These are phyloP conservation scores for Botrytis medusae DNA, from an alignment of 2,329 filamentous ascomycete species.

Conservation along the genomic window DNA sequence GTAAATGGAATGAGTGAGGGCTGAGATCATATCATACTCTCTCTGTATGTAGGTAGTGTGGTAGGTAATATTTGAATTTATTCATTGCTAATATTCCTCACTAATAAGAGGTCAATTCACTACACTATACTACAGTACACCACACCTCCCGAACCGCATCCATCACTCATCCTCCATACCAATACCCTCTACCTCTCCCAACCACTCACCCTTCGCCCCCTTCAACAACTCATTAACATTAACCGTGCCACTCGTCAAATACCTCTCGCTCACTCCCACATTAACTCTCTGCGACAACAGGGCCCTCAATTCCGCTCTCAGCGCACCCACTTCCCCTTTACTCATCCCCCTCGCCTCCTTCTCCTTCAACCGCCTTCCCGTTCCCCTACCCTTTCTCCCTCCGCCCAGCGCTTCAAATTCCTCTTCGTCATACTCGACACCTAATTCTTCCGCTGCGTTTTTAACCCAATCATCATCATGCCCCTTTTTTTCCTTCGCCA, in stretches of 20 bases:
- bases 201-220: conserved; percentile 56
- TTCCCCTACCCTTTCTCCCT: conserved; percentile 65
- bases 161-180: conserved; percentile 36
- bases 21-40: background rate
- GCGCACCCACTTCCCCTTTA: conserved; percentile 69
- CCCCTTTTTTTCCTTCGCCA: conserved; percentile 84
- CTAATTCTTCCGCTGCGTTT: conserved; percentile 84
- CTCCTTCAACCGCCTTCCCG: conserved; percentile 72
- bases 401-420: conserved; percentile 68
- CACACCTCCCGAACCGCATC: background rate
- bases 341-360: conserved; percentile 64
- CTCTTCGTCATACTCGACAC: conserved; percentile 89
- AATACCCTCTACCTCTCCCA: conserved; percentile 40
- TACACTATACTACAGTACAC: background rate
- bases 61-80: background rate
- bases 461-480: conserved; percentile 84
- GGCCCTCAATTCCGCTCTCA: conserved; percentile 71
- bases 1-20: background rate
- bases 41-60: too few relatives aligned
- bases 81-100: background rate
- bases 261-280: conserved; percentile 81
- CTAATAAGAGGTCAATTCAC: background rate
- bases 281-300: conserved; percentile 75
- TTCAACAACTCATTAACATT: conserved; percentile 71
- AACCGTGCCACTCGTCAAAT: conserved; percentile 80